Conservation (phyloP, 768 basidiomycete species). For the Chalciporus sphaerocephalus region DNA sequence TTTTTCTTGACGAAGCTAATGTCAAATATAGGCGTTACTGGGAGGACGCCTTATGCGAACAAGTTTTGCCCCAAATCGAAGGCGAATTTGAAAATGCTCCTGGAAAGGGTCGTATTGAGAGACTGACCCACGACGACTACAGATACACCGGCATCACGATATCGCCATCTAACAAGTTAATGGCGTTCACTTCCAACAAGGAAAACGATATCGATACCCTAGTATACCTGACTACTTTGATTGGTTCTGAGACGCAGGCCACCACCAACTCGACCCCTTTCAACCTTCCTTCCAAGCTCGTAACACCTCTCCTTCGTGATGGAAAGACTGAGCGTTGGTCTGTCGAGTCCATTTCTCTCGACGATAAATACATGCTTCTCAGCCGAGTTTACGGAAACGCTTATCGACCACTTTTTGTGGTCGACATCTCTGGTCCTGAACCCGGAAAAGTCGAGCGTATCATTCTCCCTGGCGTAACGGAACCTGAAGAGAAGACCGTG, state of each 20-base stretch:
- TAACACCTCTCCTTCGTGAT: constrained; percentile 31
- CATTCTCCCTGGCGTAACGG: constrained; percentile 33
- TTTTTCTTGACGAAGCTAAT: neutral
- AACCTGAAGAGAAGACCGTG: constrained; percentile 27
- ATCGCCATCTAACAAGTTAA: constrained; percentile 38
- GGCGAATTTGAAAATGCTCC: constrained; percentile 38
- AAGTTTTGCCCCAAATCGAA: constrained; percentile 32
- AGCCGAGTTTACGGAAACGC: constrained; percentile 26
- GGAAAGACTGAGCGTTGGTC: constrained; percentile 33
- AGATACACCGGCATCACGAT: constrained; percentile 28
- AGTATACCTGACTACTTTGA: constrained; percentile 32
- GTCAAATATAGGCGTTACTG: constrained; percentile 36
- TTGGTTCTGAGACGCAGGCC: constrained; percentile 31
- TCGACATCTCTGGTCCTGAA: constrained; percentile 30
- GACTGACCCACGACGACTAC: constrained; percentile 38
- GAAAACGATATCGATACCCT: constrained; percentile 38
- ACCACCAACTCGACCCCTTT: constrained; percentile 27
- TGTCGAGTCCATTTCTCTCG: constrained; percentile 34
- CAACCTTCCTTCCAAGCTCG: constrained; percentile 29
- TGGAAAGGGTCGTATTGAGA: constrained; percentile 38
- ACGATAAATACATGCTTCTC: constrained; percentile 37
- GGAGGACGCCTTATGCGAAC: constrained; percentile 32
- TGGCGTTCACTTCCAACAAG: constrained; percentile 40
- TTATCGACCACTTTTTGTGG: constrained; percentile 30
- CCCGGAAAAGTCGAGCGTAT: constrained; percentile 27